Conservation (phyloP, 139 green algal species). For the Astrephomene gubernaculifera region DNA sequence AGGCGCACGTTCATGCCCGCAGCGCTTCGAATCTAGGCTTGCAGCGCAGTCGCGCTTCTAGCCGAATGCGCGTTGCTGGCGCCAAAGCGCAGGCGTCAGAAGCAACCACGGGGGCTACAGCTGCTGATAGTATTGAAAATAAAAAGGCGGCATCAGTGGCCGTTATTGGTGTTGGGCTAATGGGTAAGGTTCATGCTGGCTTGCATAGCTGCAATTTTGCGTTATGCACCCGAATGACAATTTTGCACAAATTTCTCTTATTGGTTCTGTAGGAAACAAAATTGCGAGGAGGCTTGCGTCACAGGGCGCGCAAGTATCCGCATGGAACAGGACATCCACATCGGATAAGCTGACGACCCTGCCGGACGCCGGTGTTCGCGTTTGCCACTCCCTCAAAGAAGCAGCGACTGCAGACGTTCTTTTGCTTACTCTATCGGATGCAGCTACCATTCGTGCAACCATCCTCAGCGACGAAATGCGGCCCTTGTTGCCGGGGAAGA, state of each 20-base stretch:
- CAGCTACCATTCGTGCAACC: conserved; percentile 7
- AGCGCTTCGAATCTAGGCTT: too few species aligned
- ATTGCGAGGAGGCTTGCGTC: conserved; percentile 23
- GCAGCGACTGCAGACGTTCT: neutral
- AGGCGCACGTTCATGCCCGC: too few species aligned
- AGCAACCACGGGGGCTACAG: too few species aligned
- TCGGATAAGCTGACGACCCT: neutral
- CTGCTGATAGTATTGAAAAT: too few species aligned
- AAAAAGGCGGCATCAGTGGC: neutral
- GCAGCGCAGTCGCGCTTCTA: too few species aligned
- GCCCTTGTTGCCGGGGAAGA: conserved; percentile 7
- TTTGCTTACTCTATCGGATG: conserved; percentile 32
- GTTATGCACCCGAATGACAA: neutral
- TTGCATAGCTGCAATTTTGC: neutral
- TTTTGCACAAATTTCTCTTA: neutral
- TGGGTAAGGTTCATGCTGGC: neutral
- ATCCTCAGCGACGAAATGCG: neutral
- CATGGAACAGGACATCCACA: conserved; percentile 15
- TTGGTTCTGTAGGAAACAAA: conserved; percentile 32
- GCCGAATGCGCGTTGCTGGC: too few species aligned
- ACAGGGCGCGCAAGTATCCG: neutral
- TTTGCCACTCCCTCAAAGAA: neutral
- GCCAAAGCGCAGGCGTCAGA: too few species aligned
- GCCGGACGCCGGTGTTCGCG: neutral
- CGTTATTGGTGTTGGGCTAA: conserved; percentile 34